Percentiles rank a stretch among this genome's conserved stretches.
These are phyloP conservation scores for Yarrowia yakushimensis DNA, from an alignment of 805 yeast species.

Conservation along the genomic window DNA sequence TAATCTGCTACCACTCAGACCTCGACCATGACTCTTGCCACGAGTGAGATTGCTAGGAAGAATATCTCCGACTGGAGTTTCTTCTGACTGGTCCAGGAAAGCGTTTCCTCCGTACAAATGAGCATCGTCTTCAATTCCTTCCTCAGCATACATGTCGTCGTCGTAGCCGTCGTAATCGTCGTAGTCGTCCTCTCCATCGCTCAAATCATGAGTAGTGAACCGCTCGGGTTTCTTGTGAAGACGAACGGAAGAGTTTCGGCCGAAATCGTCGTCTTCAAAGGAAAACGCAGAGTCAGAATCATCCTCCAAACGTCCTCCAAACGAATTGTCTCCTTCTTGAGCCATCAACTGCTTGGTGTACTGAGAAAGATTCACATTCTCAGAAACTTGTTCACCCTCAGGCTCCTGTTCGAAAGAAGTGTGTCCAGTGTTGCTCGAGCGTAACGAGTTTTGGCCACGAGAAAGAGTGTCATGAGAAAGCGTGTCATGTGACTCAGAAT, in stretches of 20 bases:
- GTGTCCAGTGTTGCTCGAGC: conserved; percentile 4
- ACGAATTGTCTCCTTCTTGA: neutral
- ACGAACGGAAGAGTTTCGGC: conserved; percentile 21
- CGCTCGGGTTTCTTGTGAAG: conserved; percentile 13
- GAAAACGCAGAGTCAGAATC: conserved; percentile 12
- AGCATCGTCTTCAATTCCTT: neutral
- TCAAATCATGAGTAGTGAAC: neutral
- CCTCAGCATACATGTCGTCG: neutral
- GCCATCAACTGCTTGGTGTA: neutral
- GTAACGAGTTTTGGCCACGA: neutral
- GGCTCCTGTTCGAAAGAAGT: neutral
- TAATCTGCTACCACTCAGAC: neutral
- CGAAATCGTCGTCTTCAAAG: conserved; percentile 21
- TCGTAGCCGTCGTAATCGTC: neutral
- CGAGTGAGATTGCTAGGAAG: neutral
- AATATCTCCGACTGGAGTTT: neutral
- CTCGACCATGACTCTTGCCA: neutral
- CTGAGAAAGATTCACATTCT: neutral
- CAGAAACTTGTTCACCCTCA: neutral
- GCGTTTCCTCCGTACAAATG: conserved; percentile 2
- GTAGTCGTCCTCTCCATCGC: neutral
- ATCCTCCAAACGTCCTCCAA: neutral
- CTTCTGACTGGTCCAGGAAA: neutral
- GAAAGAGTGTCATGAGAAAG: neutral
- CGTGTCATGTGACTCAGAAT: neutral